These are phyloP conservation scores for Acacia crassicarpa DNA, from an alignment of 306 rosid species.

Conservation along the genomic window DNA sequence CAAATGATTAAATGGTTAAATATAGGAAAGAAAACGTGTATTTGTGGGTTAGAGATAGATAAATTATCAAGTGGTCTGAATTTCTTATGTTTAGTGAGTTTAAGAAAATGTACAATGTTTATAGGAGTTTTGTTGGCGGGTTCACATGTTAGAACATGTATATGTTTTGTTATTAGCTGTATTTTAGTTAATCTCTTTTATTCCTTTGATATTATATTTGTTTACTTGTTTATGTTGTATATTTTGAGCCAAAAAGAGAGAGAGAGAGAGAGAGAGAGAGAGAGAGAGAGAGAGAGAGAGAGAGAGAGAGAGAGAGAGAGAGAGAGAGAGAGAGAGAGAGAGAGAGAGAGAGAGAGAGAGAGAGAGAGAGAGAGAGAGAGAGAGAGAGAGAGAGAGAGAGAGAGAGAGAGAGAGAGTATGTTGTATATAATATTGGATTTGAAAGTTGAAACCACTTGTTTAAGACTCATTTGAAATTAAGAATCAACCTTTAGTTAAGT, in stretches of 20 bases:
- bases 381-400: too few relatives aligned
- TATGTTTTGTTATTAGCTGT: not conserved
- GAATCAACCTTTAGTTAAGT: not conserved
- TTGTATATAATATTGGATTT: too few relatives aligned
- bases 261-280: too few relatives aligned
- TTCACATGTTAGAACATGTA: not conserved
- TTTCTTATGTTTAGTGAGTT: not conserved
- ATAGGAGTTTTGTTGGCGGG: not conserved
- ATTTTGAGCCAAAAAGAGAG: too few relatives aligned
- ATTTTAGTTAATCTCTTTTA: not conserved
- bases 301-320: too few relatives aligned
- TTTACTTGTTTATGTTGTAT: not conserved
- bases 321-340: too few relatives aligned
- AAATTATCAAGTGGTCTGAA: not conserved
- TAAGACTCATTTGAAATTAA: not conserved
- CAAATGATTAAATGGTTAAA: not conserved
- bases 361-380: too few relatives aligned
- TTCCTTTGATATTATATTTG: not conserved
- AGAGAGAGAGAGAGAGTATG: too few relatives aligned
- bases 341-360: too few relatives aligned
- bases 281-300: too few relatives aligned
- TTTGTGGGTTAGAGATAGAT: not conserved
- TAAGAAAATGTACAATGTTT: not conserved
- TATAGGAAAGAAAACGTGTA: not conserved
- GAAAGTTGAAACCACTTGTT: not conserved